Evolutionary conservation across 176 grass and related monocot species (phyloP), one percentile per base, ranked within the genome.

Genomic region (Miscanthus lutarioriparius): DNA sequence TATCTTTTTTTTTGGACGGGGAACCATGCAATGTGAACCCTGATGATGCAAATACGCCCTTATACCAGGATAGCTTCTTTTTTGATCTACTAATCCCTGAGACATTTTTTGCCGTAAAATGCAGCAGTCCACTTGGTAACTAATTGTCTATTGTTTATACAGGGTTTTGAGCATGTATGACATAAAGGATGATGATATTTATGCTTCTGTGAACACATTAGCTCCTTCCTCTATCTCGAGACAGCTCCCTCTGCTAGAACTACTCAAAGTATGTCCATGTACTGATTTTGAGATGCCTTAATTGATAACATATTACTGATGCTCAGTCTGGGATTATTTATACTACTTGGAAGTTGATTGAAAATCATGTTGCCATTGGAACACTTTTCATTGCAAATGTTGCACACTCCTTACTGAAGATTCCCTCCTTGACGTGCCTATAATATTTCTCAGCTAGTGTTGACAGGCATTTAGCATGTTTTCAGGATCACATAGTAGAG

Each of bases 151-250:
- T 81, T 93, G 33, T 80, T 89, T 47, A 72, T 86, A 37, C 93
- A 98, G 96, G 93, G 85, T 95, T 87, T 87, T 98, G 83, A 86
- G 91, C 85, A 93, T 98, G 89, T 93, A 92, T 30, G 88, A 86
- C 56, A 83, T 92, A 59, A 93, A 91, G 38, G 93, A 93, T 74
- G 89, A 88, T 49, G 89, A 95, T 83, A 78, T 83, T 85, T 90
- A 77, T 87, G 82, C 83, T 76, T 78, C 85, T 66, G 63, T 88
- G 83, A 87, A 73, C 44, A 62, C 83, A 54, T 87, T 83, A 32
- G 80, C 71, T 17, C 83, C 89, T 90, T 87, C 87, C 43, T 84
- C 92, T 48, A 45, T 86, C 3, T 89, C 88, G 77, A 83, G 69
- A 67, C 91, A 98, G 66, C 72, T 98, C 61, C 96, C 96, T 68